These are phyloP conservation scores for Salix suchowensis DNA, from an alignment of 345 rosid species.

Conservation along the genomic window DNA sequence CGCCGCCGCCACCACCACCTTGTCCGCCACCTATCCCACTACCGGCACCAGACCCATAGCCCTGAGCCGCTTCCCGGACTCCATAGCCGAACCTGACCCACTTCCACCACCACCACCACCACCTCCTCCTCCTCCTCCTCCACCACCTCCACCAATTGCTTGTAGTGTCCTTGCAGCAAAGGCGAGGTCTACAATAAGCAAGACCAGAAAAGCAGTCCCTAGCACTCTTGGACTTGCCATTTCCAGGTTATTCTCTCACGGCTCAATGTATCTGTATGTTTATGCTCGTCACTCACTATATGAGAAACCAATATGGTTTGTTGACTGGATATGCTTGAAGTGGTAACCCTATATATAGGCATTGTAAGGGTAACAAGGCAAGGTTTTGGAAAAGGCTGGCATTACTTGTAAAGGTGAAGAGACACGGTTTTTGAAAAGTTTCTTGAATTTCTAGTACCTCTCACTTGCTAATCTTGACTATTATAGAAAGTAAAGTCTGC, in stretches of 20 bases:
- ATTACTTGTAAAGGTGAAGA: too few species aligned
- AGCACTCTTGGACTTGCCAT: conserved; percentile 29
- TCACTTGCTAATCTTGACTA: background rate
- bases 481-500: background rate
- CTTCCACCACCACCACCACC: conserved; percentile 9
- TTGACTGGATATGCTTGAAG: background rate
- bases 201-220: conserved; percentile 36
- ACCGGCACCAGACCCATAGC: background rate
- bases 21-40: background rate
- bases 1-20: background rate
- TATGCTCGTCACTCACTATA: background rate
- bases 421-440: background rate
- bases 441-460: conserved; percentile 8
- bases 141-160: conserved; percentile 33
- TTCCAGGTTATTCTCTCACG: background rate
- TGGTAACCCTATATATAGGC: conserved; percentile 14
- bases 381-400: too few species aligned
- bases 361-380: background rate
- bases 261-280: background rate
- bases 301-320: background rate
- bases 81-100: conserved; percentile 3
- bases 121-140: conserved; percentile 34
- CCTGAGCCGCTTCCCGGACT: background rate
- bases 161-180: conserved; percentile 40
- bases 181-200: conserved; percentile 41